Base-by-base conservation (phyloP, 306 rosid species). In the Ceratonia siliqua region DNA sequence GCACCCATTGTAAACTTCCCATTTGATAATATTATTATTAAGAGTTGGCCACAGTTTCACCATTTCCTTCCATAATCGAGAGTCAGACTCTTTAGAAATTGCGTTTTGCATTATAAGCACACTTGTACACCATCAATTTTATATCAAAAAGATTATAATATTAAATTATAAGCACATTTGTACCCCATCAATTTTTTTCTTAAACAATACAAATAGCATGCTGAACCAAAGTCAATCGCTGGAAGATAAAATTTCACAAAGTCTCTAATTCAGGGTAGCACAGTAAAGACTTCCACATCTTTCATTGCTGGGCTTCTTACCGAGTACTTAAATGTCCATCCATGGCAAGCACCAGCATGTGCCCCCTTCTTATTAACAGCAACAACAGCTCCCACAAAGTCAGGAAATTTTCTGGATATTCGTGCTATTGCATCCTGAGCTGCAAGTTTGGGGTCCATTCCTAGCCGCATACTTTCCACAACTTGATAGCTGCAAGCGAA, bases 391-490 rank as follows among this genome's bases (percentile, higher is more conserved):
- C 99, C 99, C 20, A 90, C 48, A 49, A 92, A 94, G 73, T 78
- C 74, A 0, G 97, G 99, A 82, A 88, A 92, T 42, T 79, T 94
- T 58, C 88, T 81, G 0, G 88, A 88, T 45, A 94, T 92, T 74
- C 97, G 83, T 21, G 82, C 78, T 63, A 92, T 85, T 56, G 97
- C 97, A 73, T 94, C 95, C 79, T 79, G 62, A 1, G 96, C 95
- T 33, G 99, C 97, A 22, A 77, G 82, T 83, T 87, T 73, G 15
- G 97, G 99, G 49, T 86, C 96, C 90, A 94, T 83, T 79, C 99
- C 97, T 39, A 87, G 73, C 84, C 95, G 87, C 99, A 94, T 88
- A 73, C 95, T 94, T 87, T 94, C 97, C 75, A 94, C 96, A 21
- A 94, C 96, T 87, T 94, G 99, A 87, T 94, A 94, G 62, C 97